A percentile compares a stretch with the other conserved stretches of the same genome.
These are phyloP conservation scores for Lachancea sp. DNA, from an alignment of 805 yeast species.

Conservation along the genomic window DNA sequence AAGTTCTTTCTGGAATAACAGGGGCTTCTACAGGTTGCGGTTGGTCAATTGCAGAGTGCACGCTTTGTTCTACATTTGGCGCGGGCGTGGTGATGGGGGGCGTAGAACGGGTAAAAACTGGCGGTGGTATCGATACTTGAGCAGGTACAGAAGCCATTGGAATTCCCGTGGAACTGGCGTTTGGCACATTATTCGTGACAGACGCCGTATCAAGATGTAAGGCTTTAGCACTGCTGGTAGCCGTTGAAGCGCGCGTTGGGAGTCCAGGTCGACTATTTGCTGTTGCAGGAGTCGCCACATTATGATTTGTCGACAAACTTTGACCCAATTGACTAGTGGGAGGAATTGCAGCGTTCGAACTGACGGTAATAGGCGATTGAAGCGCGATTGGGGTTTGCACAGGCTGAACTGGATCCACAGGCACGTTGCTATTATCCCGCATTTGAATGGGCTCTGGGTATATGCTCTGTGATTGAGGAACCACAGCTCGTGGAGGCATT, in stretches of 20 bases:
- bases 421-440: conserved; percentile 11
- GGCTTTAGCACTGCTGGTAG: background rate
- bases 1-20: conserved; percentile 3
- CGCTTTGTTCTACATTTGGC: background rate
- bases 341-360: background rate
- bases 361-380: conserved; percentile 1
- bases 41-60: background rate
- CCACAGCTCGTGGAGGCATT: background rate
- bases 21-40: conserved; percentile 5
- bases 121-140: background rate
- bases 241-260: too few relatives aligned
- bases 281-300: too few relatives aligned
- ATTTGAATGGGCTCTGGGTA: conserved; percentile 8
- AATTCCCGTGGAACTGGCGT: background rate
- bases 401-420: conserved; percentile 9
- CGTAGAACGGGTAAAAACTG: background rate
- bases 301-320: background rate
- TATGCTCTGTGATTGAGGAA: conserved; percentile 3
- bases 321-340: background rate
- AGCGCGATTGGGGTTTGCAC: background rate
- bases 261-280: too few relatives aligned
- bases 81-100: background rate
- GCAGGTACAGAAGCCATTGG: background rate
- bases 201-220: conserved; percentile 3
- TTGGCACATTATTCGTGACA: background rate